Evolutionary conservation across 139 green algal genomes (phyloP).

Genomic region (Bryopsis sp.): DNA sequence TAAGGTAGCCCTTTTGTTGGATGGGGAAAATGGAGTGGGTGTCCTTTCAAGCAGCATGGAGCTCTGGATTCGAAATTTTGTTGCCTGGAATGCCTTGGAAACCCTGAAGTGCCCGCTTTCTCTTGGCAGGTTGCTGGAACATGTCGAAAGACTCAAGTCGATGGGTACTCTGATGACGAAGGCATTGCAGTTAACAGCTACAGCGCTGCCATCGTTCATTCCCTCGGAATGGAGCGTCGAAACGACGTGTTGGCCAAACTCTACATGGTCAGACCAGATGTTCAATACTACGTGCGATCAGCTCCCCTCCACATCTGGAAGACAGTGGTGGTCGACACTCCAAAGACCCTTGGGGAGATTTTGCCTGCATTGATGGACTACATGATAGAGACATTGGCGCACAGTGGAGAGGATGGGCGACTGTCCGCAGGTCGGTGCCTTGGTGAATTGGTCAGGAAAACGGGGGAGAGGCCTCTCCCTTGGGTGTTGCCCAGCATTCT

Average conservation of each 20-base stretch:
- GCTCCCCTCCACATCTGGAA: slow-evolving; percentile 93
- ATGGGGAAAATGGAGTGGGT: no score
- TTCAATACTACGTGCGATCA: slow-evolving; percentile 74
- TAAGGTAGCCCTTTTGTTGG: no score
- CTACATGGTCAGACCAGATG: slow-evolving; percentile 74
- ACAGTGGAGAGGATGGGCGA: slow-evolving; percentile 50
- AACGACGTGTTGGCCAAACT: slow-evolving; percentile 67
- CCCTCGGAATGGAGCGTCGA: slow-evolving; percentile 49
- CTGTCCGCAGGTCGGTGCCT: slow-evolving; percentile 68
- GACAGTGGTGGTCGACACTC: slow-evolving; percentile 92
- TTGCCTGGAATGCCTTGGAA: no score
- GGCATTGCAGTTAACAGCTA: slow-evolving; percentile 77
- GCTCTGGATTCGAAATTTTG: no score
- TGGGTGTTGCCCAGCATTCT: slow-evolving; percentile 77
- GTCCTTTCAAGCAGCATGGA: no score
- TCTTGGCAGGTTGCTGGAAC: no score
- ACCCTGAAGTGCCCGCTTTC: no score
- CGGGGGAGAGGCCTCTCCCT: slow-evolving; percentile 91
- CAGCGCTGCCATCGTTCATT: slow-evolving; percentile 61
- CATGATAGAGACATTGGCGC: slow-evolving; percentile 67
- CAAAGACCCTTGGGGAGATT: slow-evolving; percentile 82
- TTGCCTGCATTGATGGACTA: slow-evolving; percentile 70
- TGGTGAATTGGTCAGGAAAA: slow-evolving; percentile 93
- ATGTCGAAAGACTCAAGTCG: slow-evolving; percentile 72
- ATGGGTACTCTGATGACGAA: slow-evolving; percentile 83